Evolutionary conservation across 768 basidiomycete genomes (phyloP).

Genomic region (Hysterangium stoloniferum): DNA sequence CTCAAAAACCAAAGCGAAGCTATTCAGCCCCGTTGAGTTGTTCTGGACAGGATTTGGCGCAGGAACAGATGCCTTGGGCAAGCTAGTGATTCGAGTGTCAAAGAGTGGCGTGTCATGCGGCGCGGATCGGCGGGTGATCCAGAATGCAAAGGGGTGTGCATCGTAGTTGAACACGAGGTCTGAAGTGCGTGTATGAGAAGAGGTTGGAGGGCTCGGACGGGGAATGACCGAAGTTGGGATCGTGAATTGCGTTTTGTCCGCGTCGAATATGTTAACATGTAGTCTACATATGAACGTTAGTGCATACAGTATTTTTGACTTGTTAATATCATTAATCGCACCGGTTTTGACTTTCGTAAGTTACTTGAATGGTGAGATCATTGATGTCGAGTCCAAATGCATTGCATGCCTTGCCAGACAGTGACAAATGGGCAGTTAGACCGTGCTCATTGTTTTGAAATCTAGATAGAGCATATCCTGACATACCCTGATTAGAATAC

Average conservation of each 20-base stretch:
- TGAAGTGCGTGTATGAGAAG: constrained; percentile 32
- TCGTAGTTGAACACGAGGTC: constrained; percentile 68
- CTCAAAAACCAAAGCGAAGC: constrained; percentile 68
- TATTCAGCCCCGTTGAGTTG: constrained; percentile 48
- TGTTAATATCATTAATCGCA: constrained; percentile 18
- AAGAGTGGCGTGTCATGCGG: constrained; percentile 52
- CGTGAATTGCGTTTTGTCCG: constrained; percentile 52
- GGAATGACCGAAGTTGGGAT: constrained; percentile 44
- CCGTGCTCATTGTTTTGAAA: constrained; percentile 40
- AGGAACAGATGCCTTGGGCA: constrained; percentile 53
- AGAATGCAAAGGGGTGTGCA: constrained; percentile 63
- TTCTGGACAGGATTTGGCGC: constrained; percentile 41
- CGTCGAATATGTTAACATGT: constrained; percentile 63
- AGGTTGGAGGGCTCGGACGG: constrained; percentile 31
- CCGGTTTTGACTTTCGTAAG: constrained; percentile 52
- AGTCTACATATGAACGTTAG: constrained; percentile 31
- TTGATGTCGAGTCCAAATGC: constrained; percentile 55
- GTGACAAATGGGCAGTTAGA: constrained; percentile 44
- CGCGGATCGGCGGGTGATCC: constrained; percentile 63
- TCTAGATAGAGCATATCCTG: constrained; percentile 48
- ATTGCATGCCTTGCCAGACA: constrained; percentile 53
- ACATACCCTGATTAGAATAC: neutral
- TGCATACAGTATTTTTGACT: neutral
- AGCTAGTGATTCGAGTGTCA: constrained; percentile 57
- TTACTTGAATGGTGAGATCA: constrained; percentile 56